These are phyloP conservation scores for Tuber indicum DNA, from an alignment of 495 filamentous ascomycete genomes.

Conservation along the genomic window DNA sequence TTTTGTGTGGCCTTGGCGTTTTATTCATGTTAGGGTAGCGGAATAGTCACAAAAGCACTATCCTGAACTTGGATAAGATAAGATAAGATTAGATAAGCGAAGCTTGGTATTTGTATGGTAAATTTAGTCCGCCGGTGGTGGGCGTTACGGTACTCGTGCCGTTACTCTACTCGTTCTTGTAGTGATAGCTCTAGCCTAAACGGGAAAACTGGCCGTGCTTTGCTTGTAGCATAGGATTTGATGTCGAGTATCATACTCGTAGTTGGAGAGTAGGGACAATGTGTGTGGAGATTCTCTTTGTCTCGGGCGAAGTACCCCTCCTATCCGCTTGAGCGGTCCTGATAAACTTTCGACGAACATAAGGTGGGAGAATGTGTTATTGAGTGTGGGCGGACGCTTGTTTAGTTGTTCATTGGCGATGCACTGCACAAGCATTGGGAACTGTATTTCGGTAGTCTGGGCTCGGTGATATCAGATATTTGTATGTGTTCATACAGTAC, in stretches of 20 bases:
- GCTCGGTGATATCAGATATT: background rate
- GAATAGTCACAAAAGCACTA: background rate
- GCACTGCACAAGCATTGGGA: background rate
- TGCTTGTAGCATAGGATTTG: background rate
- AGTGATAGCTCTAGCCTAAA: background rate
- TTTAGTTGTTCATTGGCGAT: background rate
- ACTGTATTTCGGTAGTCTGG: background rate
- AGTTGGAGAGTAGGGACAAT: background rate
- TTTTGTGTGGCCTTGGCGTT: constrained; percentile 2
- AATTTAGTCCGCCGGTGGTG: no score
- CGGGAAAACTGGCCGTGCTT: background rate
- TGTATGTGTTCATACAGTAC: background rate
- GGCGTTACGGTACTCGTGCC: no score
- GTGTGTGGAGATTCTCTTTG: background rate
- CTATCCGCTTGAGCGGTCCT: background rate
- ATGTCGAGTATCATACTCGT: background rate
- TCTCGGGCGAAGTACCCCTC: background rate
- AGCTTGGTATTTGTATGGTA: background rate
- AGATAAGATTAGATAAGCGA: background rate
- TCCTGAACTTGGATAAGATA: background rate
- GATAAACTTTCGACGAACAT: background rate
- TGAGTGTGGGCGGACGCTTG: background rate
- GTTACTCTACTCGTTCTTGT: background rate
- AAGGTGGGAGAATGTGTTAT: background rate
- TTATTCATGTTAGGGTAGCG: background rate